Base-by-base conservation (phyloP, 148 eudicot genomes). In the Amaranthus hypochondriacus region DNA sequence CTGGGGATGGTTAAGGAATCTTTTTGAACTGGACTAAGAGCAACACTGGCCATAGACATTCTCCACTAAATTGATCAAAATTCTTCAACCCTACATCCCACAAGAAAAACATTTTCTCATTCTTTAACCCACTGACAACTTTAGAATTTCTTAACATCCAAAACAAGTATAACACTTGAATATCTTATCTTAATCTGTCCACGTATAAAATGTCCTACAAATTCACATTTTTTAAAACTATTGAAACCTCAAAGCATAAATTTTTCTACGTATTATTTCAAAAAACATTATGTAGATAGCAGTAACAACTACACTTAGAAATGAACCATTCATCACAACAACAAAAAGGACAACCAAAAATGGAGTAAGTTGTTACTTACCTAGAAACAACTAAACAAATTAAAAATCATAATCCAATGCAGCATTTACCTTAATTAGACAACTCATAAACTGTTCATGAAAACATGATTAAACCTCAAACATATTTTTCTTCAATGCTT, bases 11-110 rank as follows among this genome's bases (percentile, higher is more conserved):
- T 70, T 71, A 64, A 75, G 48, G 81, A 57, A 50, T 80, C 83
- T 48, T 83, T 73, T 18, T 53, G 62, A 67, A 71, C 50, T 2
- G 86, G 86, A 71, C 83, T 74, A 62, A 71, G 81, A 80, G 86
- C 83, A 15, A 80, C 79, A 77, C 79, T 74, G 53, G 79, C 81
- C 61, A 83, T 74, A 49, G 83, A 83, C 83, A 83, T 83, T 62
- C 62, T 47, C 58, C 56, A 69, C 66, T 64, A 49, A 6, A 67
- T 68, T 11, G 47, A 62, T 77, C 76, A 83, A 67, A 52, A 66
- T 44, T 74, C 62, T 70, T 64, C 58, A 18, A 52, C 58, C 82
- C 82, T 79, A 70, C 61, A 75, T 50, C 10, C 69, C 74, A 79
- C 66, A 43, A 73, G 3, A 65, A 21, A 68, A 18, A 73, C 5